phyloP scores from a whole-genome alignment of 257 asterid species.

The Solanum medicagineum region DNA sequence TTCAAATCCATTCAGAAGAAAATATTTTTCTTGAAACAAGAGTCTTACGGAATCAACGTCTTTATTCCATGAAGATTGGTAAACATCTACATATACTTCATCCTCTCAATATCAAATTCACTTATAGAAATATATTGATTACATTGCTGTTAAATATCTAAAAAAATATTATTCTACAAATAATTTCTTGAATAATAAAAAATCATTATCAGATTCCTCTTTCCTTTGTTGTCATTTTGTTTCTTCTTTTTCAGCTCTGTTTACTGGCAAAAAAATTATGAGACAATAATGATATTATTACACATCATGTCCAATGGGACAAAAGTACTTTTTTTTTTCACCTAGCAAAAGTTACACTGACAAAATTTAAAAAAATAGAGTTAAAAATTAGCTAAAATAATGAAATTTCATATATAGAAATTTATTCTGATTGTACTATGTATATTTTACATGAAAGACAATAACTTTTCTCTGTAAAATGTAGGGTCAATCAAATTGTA shows the following conservation, averaged over 20 bases:
- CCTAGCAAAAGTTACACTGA: neutral
- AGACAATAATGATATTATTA: neutral
- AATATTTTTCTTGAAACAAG: too few species aligned
- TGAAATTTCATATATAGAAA: neutral
- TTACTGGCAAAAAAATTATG: neutral
- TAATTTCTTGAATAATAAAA: too few species aligned
- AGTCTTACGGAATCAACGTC: neutral
- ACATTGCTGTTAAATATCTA: too few species aligned
- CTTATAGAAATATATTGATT: too few species aligned
- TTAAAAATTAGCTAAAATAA: neutral
- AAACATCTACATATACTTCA: too few species aligned
- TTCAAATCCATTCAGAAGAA: too few species aligned
- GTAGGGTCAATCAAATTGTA: neutral
- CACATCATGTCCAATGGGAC: neutral
- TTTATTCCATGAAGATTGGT: too few species aligned
- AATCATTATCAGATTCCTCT: neutral
- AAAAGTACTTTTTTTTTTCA: neutral
- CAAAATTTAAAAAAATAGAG: neutral
- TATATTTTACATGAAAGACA: neutral
- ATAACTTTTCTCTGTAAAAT: neutral
- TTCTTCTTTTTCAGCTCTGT: neutral
- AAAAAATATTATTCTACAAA: too few species aligned
- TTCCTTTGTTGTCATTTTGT: neutral
- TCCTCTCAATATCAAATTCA: too few species aligned
- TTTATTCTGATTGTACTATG: neutral